Conservation (phyloP, 768 basidiomycete species). For the Psilocybe tampanensis region DNA sequence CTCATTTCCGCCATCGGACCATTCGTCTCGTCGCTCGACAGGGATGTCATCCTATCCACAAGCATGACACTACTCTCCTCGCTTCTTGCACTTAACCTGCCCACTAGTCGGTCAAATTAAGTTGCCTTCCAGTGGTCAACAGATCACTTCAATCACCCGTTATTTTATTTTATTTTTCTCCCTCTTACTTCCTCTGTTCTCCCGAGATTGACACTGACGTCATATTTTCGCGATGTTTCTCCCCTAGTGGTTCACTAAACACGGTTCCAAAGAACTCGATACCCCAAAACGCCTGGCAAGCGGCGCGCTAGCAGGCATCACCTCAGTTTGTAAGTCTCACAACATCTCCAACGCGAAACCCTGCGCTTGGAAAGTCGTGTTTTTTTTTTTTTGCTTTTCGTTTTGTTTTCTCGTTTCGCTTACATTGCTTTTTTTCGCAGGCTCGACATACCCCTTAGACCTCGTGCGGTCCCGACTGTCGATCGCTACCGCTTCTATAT, state of each 20-base stretch:
- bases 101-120: background rate
- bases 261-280: slow-evolving; percentile 78
- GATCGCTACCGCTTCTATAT: slow-evolving; percentile 82
- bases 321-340: slow-evolving; percentile 84
- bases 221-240: slow-evolving; percentile 17
- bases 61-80: background rate
- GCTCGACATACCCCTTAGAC: slow-evolving; percentile 90
- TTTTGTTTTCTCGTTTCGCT: too few species aligned
- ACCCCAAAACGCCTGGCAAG: slow-evolving; percentile 85
- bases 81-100: background rate
- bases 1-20: background rate
- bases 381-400: too few species aligned
- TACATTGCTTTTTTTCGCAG: too few species aligned
- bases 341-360: too few species aligned
- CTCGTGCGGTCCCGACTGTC: slow-evolving; percentile 91
- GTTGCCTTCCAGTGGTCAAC: background rate
- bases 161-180: background rate
- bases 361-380: too few species aligned
- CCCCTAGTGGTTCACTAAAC: slow-evolving; percentile 64
- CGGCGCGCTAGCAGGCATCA: slow-evolving; percentile 92
- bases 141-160: background rate
- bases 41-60: background rate
- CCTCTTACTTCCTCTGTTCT: slow-evolving; percentile 1
- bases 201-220: slow-evolving; percentile 38
- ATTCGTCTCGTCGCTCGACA: background rate